Conservation (phyloP, 768 basidiomycete species). For the Trametes cubensis region DNA sequence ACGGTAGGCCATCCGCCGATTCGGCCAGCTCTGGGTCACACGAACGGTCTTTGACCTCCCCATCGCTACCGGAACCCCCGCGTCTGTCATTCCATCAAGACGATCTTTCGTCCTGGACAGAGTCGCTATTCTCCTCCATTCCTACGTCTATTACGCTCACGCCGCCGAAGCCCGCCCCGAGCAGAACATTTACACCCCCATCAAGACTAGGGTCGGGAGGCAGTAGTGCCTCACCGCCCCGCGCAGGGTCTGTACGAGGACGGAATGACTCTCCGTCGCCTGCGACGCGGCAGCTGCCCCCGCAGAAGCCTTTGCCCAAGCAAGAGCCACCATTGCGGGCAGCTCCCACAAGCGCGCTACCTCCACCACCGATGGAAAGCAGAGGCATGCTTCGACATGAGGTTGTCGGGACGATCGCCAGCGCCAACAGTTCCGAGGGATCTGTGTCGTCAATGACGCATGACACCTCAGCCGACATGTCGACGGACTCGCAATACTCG, state of each 20-base stretch:
- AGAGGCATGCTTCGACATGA: constrained; percentile 27
- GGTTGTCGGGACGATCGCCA: constrained; percentile 16
- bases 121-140: constrained; percentile 57
- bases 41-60: constrained; percentile 5
- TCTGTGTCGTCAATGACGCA: constrained; percentile 4
- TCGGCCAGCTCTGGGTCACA: constrained; percentile 10
- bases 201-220: background rate
- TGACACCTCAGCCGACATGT: constrained; percentile 14
- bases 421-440: constrained; percentile 1
- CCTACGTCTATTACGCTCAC: constrained; percentile 30
- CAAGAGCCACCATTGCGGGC: constrained; percentile 17
- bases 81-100: constrained; percentile 58
- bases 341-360: constrained; percentile 16
- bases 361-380: constrained; percentile 23
- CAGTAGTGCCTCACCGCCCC: constrained; percentile 4
- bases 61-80: constrained; percentile 42
- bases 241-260: constrained; percentile 7
- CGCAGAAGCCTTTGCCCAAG: constrained; percentile 26
- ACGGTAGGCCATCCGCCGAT: constrained; percentile 6
- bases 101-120: constrained; percentile 57
- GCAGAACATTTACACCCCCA: background rate
- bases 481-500: constrained; percentile 19
- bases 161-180: constrained; percentile 16
- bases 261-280: constrained; percentile 12
- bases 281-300: constrained; percentile 20